These are phyloP conservation scores for Trifolium subterraneum DNA, from an alignment of 306 rosid genomes.

Conservation along the genomic window DNA sequence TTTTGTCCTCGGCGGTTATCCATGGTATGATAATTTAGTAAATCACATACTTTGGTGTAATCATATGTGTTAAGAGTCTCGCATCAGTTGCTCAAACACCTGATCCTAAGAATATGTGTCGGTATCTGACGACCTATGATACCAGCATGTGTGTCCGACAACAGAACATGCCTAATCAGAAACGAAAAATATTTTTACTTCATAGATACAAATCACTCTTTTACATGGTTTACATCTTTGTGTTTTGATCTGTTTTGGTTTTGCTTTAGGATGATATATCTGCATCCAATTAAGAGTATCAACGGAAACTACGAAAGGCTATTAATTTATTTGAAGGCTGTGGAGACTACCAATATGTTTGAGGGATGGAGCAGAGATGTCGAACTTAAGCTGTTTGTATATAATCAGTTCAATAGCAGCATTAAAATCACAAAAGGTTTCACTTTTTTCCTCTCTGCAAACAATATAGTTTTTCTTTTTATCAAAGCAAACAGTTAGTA, in stretches of 20 bases:
- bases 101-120: no score
- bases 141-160: no score
- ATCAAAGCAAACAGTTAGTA: no score
- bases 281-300: not conserved
- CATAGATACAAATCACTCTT: no score
- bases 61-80: no score
- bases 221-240: not conserved
- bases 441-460: no score
- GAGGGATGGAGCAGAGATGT: not conserved
- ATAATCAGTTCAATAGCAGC: not conserved
- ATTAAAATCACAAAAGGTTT: not conserved
- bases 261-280: not conserved
- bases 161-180: no score
- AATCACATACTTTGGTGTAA: no score
- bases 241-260: not conserved
- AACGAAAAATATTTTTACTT: no score
- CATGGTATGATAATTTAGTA: slow-evolving; percentile 25
- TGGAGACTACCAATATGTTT: not conserved
- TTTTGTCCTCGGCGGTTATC: slow-evolving; percentile 22
- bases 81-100: no score
- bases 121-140: no score
- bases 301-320: not conserved
- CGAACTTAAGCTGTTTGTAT: not conserved
- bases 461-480: not conserved
- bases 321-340: not conserved